These are phyloP conservation scores for Stropharia rugosoannulata DNA, from an alignment of 768 basidiomycete species.

Conservation along the genomic window DNA sequence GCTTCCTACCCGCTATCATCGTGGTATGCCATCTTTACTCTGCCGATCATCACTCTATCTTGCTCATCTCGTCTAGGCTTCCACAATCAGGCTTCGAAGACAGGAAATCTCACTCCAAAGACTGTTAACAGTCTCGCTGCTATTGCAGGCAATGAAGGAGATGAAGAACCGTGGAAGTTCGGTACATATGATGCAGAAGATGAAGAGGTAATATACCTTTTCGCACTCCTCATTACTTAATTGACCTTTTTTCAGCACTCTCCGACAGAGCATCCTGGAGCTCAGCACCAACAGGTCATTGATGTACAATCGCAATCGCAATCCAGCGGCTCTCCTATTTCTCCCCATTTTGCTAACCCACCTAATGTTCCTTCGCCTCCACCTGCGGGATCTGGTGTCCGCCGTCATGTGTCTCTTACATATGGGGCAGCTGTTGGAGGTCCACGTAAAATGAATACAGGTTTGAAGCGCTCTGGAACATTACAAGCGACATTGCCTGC, in stretches of 20 bases:
- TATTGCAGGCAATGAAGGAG: constrained; percentile 84
- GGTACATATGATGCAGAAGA: constrained; percentile 57
- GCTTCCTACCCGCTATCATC: constrained; percentile 77
- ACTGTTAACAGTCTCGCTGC: constrained; percentile 81
- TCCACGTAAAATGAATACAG: constrained; percentile 46
- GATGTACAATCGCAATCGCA: constrained; percentile 40
- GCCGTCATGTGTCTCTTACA: constrained; percentile 79
- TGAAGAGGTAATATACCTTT: constrained; percentile 53
- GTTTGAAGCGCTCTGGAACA: constrained; percentile 77
- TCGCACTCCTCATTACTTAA: constrained; percentile 7
- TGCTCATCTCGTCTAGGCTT: constrained; percentile 39
- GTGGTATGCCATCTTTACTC: constrained; percentile 44
- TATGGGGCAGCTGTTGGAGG: constrained; percentile 60
- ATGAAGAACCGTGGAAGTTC: constrained; percentile 86
- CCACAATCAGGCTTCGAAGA: constrained; percentile 48
- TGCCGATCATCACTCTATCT: constrained; percentile 19
- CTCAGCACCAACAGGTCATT: constrained; percentile 47
- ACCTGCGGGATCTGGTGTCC: constrained; percentile 66
- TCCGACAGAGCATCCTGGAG: constrained; percentile 22
- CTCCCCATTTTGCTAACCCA: constrained; percentile 54
- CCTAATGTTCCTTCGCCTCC: constrained; percentile 66
- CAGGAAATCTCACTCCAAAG: constrained; percentile 67
- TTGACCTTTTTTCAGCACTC: constrained; percentile 19
- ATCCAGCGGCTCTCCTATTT: constrained; percentile 54
- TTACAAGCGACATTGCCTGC: constrained; percentile 53